phyloP scores from a whole-genome alignment of 148 eudicot genomes.

The Oxyria digyna region DNA sequence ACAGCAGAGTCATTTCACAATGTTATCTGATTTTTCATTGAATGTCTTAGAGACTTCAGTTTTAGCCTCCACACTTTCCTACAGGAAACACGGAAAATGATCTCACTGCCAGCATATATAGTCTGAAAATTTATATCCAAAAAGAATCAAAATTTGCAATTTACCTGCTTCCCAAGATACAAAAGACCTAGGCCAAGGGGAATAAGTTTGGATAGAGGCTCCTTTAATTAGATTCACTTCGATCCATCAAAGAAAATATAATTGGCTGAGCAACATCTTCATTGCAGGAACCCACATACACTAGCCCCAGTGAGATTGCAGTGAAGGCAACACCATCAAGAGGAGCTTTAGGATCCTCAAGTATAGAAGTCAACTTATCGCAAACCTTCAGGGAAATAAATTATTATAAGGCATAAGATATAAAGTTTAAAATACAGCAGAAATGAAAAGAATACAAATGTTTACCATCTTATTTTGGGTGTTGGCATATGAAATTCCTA shows the following conservation, averaged over 20 bases:
- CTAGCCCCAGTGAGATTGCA: too few species aligned
- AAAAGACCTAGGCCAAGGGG: too few species aligned
- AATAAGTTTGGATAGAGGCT: too few species aligned
- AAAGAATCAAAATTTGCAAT: too few species aligned
- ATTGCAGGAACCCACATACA: too few species aligned
- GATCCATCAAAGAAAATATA: too few species aligned
- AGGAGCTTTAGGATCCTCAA: too few species aligned
- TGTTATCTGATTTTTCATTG: constrained; percentile 71
- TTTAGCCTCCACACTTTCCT: constrained; percentile 86
- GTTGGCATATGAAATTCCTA: constrained; percentile 95
- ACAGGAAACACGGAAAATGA: constrained; percentile 6
- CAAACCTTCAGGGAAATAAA: not conserved
- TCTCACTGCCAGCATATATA: not conserved
- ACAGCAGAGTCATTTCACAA: constrained; percentile 83
- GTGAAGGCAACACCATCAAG: too few species aligned
- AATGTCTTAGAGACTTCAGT: constrained; percentile 87
- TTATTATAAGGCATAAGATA: not conserved
- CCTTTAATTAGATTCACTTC: too few species aligned
- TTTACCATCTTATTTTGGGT: constrained; percentile 67
- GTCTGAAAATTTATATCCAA: not conserved
- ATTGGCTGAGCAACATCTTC: too few species aligned
- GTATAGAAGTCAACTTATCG: too few species aligned
- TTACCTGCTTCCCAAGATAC: too few species aligned
- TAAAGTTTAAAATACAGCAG: not conserved
- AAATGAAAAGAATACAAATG: not conserved